Conservation (phyloP, 257 asterid genomes). For the Voacanga thouarsii region DNA sequence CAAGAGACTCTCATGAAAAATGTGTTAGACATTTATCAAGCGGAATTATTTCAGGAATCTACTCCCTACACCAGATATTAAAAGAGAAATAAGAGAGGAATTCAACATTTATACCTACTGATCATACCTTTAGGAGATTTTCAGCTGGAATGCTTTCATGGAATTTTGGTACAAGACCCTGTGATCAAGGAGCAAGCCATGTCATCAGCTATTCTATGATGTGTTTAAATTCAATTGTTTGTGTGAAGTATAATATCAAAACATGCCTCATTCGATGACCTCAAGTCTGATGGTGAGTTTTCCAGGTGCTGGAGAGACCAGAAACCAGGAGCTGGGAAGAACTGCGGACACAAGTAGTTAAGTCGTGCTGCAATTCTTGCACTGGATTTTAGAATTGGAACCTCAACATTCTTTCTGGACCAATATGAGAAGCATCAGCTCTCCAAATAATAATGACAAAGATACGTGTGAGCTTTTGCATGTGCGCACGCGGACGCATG, state of each 20-base stretch:
- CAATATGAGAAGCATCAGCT: conserved; percentile 24
- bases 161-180: conserved; percentile 44
- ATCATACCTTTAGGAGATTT: conserved; percentile 91
- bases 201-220: conserved; percentile 12
- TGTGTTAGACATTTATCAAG: neutral
- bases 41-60: neutral
- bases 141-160: conserved; percentile 58
- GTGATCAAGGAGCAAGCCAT: conserved; percentile 28
- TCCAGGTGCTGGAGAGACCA: conserved; percentile 51
- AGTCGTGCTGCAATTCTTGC: conserved; percentile 82
- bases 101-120: neutral
- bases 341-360: conserved; percentile 80
- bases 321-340: conserved; percentile 94
- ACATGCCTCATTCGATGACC: conserved; percentile 38
- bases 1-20: neutral
- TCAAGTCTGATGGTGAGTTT: conserved; percentile 25
- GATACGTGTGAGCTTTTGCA: too few relatives aligned
- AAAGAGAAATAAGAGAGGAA: neutral
- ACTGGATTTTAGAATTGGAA: conserved; percentile 83
- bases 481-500: neutral
- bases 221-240: neutral
- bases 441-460: neutral
- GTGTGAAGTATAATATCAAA: neutral
- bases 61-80: neutral
- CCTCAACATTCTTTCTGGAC: conserved; percentile 78